Evolutionary conservation across 2,329 filamentous ascomycete genomes (phyloP).

Genomic region (Didymella pinodella): DNA sequence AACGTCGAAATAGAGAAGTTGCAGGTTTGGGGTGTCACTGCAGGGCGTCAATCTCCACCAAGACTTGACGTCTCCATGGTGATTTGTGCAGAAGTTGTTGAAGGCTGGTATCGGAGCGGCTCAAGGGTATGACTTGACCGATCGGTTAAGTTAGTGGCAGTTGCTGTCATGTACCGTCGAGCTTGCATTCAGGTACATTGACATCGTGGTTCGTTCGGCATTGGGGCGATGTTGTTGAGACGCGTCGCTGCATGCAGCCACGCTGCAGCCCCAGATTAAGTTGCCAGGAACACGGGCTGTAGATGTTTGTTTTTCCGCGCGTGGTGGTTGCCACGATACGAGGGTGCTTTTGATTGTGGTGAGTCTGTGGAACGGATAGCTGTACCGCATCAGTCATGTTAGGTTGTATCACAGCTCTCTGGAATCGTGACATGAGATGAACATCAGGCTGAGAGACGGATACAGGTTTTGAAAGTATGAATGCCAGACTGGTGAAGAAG

Average conservation of each 20-base stretch:
- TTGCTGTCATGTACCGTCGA: background rate
- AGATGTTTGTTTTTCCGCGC: constrained; percentile 6
- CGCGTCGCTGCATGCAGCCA: constrained; percentile 13
- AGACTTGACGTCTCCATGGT: constrained; percentile 12
- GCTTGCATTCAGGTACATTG: background rate
- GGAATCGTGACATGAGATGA: background rate
- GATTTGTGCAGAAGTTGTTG: constrained; percentile 1
- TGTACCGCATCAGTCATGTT: background rate
- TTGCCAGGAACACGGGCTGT: constrained; percentile 1
- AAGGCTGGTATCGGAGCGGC: background rate
- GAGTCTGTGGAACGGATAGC: constrained; percentile 9
- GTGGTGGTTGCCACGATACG: constrained; percentile 7
- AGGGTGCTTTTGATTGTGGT: constrained; percentile 1
- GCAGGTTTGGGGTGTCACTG: constrained; percentile 14
- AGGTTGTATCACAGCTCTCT: background rate
- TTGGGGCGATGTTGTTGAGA: background rate
- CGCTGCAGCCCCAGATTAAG: constrained; percentile 14
- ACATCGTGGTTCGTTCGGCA: background rate
- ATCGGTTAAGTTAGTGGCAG: background rate
- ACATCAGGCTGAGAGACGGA: background rate
- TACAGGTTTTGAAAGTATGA: background rate
- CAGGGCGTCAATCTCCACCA: constrained; percentile 14
- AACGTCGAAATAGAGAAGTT: constrained; percentile 6
- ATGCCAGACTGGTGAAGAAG: background rate
- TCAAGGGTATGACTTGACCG: background rate